A percentile compares a stretch with the other conserved stretches of the same genome.
These are phyloP conservation scores for Euryodendron excelsum DNA, from an alignment of 148 eudicot genomes.

Conservation along the genomic window DNA sequence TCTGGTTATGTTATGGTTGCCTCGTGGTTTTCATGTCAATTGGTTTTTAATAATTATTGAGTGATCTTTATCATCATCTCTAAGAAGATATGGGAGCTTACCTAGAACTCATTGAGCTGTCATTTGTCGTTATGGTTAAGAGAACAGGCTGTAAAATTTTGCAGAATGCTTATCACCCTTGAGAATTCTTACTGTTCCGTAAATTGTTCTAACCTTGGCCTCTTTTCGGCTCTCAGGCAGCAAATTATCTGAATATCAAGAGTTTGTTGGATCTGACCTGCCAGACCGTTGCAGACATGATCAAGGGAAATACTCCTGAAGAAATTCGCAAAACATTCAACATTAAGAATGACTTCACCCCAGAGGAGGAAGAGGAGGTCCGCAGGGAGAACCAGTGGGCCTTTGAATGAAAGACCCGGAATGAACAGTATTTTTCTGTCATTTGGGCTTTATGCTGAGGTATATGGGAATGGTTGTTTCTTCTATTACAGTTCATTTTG, in stretches of 20 bases:
- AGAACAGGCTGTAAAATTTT: neutral
- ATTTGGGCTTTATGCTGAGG: neutral
- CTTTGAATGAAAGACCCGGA: constrained; percentile 18
- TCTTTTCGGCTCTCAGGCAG: constrained; percentile 6
- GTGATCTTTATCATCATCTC: neutral
- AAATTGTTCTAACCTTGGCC: neutral
- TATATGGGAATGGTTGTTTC: constrained; percentile 3
- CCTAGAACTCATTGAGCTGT: neutral
- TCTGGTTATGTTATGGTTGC: no score
- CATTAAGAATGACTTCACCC: constrained; percentile 18
- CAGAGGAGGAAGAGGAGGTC: constrained; percentile 23
- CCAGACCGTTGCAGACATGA: constrained; percentile 21
- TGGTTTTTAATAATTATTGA: neutral
- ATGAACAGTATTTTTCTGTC: neutral
- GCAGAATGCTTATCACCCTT: neutral
- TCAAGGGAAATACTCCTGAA: constrained; percentile 20
- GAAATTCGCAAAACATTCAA: constrained; percentile 12
- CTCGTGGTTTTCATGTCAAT: no score
- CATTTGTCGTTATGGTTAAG: neutral
- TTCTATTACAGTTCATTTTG: neutral
- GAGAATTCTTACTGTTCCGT: neutral
- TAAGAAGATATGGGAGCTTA: neutral
- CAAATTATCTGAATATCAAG: constrained; percentile 25
- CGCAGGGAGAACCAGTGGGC: constrained; percentile 38
- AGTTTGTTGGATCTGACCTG: constrained; percentile 22